Base-by-base conservation (phyloP, 2,329 filamentous ascomycete species). In the Parascedosporium putredinis region DNA sequence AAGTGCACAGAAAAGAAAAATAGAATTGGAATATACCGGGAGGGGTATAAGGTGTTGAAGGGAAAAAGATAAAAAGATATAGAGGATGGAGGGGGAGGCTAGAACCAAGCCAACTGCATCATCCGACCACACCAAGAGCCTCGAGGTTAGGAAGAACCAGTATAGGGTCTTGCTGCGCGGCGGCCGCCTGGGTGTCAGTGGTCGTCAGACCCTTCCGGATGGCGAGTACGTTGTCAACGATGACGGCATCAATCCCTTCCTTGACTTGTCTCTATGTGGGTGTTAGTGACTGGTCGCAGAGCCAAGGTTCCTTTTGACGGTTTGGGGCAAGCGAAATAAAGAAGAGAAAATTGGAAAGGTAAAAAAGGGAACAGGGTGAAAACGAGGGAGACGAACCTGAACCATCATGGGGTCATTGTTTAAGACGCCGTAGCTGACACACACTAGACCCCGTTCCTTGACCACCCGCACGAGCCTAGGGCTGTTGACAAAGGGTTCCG, bases 171-270 rank as follows among this genome's bases (percentile, higher is more conserved):
- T 36, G n/a, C 33, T 36, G 33, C 2, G 25, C 31, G 12, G n/a
- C 24, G 1, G 20, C 14, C 33, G 20, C 36, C 23, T n/a, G 20
- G 10, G 18, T 18, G n/a, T 62, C 53, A n/a, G 59, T 60, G 29
- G 61, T 68, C 1, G 87, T 93, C 53, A 98, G 75, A 1, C 88
- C 91, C 66, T 95, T 89, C 44, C 91, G 82, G 57, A 98, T 96
- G 36, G 88, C 88, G 25, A 97, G 77, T 3, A 98, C 91, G 54
- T 81, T 93, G 63, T 98, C 93, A 12, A 97, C 93, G 61, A 98
- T 98, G 49, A 98, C 91, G 1, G 93, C 93, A 62, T 98, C 93
- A 54, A 98, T 96, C 45, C 93, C 91, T 67, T 96, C 88, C 50
- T 88, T 86, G 8, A 94, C 88, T 82, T 98, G 93, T 55, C 84